phyloP scores from a whole-genome alignment of 2,329 filamentous ascomycete species.

The Exophiala viscosa region DNA sequence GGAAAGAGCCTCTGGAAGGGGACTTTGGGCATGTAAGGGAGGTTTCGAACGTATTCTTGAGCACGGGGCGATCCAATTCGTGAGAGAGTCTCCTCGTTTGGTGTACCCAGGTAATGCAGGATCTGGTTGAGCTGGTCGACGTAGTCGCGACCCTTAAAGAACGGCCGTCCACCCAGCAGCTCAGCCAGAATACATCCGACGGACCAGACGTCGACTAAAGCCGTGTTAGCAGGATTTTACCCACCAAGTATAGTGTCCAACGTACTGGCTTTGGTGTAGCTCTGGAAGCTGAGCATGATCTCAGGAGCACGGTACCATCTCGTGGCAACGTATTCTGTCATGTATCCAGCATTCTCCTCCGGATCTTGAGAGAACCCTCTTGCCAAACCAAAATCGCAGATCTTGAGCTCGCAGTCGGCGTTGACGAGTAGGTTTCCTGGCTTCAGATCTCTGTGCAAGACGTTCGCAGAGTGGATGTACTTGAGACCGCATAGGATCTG shows the following conservation, averaged over 20 bases:
- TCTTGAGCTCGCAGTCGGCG: slow-evolving; percentile 98
- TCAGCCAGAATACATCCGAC: slow-evolving; percentile 97
- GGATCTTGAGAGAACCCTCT: slow-evolving; percentile 96
- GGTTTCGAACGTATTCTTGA: slow-evolving; percentile 96
- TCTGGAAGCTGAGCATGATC: slow-evolving; percentile 99
- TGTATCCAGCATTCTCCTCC: slow-evolving; percentile 97
- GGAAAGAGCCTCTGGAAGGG: slow-evolving; percentile 85
- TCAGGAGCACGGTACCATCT: slow-evolving; percentile 98
- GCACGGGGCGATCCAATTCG: slow-evolving; percentile 93
- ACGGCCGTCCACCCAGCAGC: slow-evolving; percentile 89
- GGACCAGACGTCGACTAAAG: slow-evolving; percentile 93
- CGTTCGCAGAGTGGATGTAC: slow-evolving; percentile 98
- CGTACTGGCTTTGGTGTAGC: slow-evolving; percentile 99
- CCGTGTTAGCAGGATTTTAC: slow-evolving; percentile 2
- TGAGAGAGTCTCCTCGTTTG: slow-evolving; percentile 87
- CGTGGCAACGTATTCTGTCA: slow-evolving; percentile 99
- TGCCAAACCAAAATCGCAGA: slow-evolving; percentile 95
- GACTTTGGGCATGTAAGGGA: slow-evolving; percentile 92
- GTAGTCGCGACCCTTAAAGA: slow-evolving; percentile 99
- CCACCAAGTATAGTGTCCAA: slow-evolving; percentile 35
- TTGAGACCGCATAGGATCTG: slow-evolving; percentile 98
- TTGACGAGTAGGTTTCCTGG: slow-evolving; percentile 96
- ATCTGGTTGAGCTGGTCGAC: slow-evolving; percentile 99
- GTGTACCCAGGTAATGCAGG: slow-evolving; percentile 93
- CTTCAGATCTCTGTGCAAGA: slow-evolving; percentile 94